A percentile compares a stretch with the other conserved stretches of the same genome.
Evolutionary conservation across 768 basidiomycete genomes (phyloP).

Genomic region (Symmetrospora coprosmae): DNA sequence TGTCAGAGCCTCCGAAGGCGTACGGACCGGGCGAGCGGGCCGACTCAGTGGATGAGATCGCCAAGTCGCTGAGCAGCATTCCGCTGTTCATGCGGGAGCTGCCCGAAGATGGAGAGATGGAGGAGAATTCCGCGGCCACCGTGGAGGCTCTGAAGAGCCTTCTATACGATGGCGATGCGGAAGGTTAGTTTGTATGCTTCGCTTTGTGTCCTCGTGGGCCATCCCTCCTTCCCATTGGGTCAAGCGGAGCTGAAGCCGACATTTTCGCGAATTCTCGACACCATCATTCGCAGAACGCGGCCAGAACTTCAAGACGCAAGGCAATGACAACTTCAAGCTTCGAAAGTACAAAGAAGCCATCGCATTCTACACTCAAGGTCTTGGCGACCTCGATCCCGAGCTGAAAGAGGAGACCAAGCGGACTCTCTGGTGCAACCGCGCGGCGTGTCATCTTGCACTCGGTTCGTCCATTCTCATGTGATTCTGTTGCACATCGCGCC

Average conservation of each 20-base stretch:
- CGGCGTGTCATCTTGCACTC: conserved; percentile 81
- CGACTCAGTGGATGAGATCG: not conserved
- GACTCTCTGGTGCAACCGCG: conserved; percentile 70
- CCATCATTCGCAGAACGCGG: conserved; percentile 67
- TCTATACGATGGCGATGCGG: conserved; percentile 74
- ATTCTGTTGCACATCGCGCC: too few species aligned
- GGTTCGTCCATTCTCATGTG: conserved; percentile 42
- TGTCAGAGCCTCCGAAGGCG: too few species aligned
- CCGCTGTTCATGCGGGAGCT: conserved; percentile 89
- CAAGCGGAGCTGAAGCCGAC: too few species aligned
- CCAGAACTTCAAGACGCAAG: conserved; percentile 83
- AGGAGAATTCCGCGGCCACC: conserved; percentile 47
- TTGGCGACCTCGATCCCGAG: conserved; percentile 69
- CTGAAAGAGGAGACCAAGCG: conserved; percentile 32
- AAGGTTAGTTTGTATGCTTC: conserved; percentile 78
- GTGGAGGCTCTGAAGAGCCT: conserved; percentile 74
- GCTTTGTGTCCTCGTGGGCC: too few species aligned
- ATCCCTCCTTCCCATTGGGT: too few species aligned
- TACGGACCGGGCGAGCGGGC: too few species aligned
- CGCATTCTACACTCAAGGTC: conserved; percentile 75
- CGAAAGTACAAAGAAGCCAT: conserved; percentile 75
- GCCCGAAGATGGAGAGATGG: conserved; percentile 45
- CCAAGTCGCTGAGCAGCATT: conserved; percentile 44
- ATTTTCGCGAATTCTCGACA: too few species aligned
- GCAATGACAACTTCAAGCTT: conserved; percentile 82